These are phyloP conservation scores for Eucalyptus victrix DNA, from an alignment of 345 rosid genomes.

Conservation along the genomic window DNA sequence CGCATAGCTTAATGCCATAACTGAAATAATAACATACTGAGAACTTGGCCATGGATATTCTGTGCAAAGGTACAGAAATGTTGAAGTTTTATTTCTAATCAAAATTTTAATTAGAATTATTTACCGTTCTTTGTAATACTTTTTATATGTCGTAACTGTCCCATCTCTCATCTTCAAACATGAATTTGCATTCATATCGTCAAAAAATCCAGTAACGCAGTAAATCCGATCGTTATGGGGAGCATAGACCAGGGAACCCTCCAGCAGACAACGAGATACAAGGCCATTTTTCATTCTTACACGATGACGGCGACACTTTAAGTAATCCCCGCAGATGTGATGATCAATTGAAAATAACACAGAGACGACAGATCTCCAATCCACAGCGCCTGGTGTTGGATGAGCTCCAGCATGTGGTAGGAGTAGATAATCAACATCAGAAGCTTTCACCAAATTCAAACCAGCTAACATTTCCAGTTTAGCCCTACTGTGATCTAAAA, in stretches of 20 bases:
- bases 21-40: no score
- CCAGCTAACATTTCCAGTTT: constrained; percentile 27
- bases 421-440: constrained; percentile 49
- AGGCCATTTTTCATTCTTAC: constrained; percentile 39
- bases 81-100: no score
- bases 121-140: constrained; percentile 44
- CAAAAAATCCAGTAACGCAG: constrained; percentile 30
- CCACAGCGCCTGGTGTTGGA: constrained; percentile 4
- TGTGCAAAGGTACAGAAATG: no score
- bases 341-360: constrained; percentile 8
- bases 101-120: not conserved
- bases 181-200: constrained; percentile 42
- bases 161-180: constrained; percentile 27
- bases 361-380: constrained; percentile 48
- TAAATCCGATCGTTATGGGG: constrained; percentile 63
- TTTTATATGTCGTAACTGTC: constrained; percentile 22
- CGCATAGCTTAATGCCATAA: no score
- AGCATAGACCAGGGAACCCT: constrained; percentile 55
- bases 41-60: no score
- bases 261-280: constrained; percentile 33
- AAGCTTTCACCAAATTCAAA: constrained; percentile 1
- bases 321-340: constrained; percentile 12
- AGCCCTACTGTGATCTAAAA: constrained; percentile 23
- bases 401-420: constrained; percentile 25
- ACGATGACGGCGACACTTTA: constrained; percentile 1